Evolutionary conservation across 371 early-diverging fungal species (phyloP).

Genomic region (Mortierella sp.): DNA sequence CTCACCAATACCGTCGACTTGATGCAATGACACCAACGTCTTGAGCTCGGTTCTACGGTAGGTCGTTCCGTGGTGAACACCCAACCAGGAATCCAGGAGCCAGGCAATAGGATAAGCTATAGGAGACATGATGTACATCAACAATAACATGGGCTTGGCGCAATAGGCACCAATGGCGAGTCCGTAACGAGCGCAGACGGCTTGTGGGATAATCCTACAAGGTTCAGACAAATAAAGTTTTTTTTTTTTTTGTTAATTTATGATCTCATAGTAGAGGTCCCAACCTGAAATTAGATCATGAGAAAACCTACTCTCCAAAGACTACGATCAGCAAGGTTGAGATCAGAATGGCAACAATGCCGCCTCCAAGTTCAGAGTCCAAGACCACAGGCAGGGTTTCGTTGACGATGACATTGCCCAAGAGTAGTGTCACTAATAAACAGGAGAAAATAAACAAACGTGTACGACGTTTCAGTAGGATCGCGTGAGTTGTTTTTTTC

Average conservation of each 20-base stretch:
- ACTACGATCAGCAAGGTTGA: constrained; percentile 91
- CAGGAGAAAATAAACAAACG: background rate
- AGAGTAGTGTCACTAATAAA: constrained; percentile 79
- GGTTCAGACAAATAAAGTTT: background rate
- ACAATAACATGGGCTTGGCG: constrained; percentile 66
- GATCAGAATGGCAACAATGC: constrained; percentile 87
- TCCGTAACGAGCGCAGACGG: constrained; percentile 73
- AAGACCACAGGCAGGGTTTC: constrained; percentile 95
- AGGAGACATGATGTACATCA: constrained; percentile 79
- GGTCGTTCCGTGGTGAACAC: constrained; percentile 83
- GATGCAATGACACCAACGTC: constrained; percentile 92
- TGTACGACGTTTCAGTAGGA: background rate
- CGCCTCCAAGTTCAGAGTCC: constrained; percentile 81
- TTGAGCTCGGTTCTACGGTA: constrained; percentile 89
- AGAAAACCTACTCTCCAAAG: constrained; percentile 84
- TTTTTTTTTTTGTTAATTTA: no score
- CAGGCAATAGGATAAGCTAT: constrained; percentile 86
- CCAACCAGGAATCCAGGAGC: constrained; percentile 83
- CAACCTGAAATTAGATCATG: background rate
- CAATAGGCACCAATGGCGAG: constrained; percentile 85
- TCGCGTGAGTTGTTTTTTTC: background rate
- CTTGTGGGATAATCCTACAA: constrained; percentile 73
- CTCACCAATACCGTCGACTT: constrained; percentile 82
- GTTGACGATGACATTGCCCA: constrained; percentile 94
- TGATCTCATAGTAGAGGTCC: no score